Conservation (phyloP, 2,329 filamentous ascomycete species). For the Fusarium nelsonii region DNA sequence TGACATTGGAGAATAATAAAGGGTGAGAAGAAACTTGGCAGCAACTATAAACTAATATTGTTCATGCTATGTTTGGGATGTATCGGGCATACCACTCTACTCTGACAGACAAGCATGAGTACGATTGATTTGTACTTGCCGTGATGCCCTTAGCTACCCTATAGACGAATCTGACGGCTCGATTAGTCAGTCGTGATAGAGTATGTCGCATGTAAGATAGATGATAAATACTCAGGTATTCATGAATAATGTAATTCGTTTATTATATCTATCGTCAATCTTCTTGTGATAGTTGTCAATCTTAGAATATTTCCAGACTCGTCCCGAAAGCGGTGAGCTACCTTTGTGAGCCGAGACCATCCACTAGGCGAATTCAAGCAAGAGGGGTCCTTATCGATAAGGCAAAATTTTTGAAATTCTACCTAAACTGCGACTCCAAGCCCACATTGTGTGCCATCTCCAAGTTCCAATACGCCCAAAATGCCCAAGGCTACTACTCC, state of each 20-base stretch:
- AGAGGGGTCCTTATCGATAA: constrained; percentile 58
- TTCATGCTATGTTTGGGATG: no score
- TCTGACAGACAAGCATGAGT: no score
- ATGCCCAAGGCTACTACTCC: constrained; percentile 86
- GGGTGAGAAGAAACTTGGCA: no score
- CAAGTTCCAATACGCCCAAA: constrained; percentile 46
- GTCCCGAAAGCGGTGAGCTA: constrained; percentile 51
- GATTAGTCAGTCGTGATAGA: no score
- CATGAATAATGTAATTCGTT: neutral
- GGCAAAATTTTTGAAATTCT: constrained; percentile 55
- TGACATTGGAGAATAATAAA: no score
- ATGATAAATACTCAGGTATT: accelerated
- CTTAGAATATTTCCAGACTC: neutral
- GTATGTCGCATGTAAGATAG: accelerated
- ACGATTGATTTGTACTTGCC: no score
- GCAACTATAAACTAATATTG: no score
- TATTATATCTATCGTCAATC: neutral
- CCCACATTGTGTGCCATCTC: constrained; percentile 44
- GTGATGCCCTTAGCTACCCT: neutral
- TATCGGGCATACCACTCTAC: no score
- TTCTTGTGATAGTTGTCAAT: neutral
- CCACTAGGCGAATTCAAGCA: constrained; percentile 49
- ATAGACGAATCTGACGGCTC: neutral
- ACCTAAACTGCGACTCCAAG: constrained; percentile 39
- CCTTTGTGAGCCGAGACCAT: constrained; percentile 5